Evolutionary conservation across 495 filamentous ascomycete genomes (phyloP), one percentile per base, ranked within the genome.

Genomic region (Neurospora sp.): DNA sequence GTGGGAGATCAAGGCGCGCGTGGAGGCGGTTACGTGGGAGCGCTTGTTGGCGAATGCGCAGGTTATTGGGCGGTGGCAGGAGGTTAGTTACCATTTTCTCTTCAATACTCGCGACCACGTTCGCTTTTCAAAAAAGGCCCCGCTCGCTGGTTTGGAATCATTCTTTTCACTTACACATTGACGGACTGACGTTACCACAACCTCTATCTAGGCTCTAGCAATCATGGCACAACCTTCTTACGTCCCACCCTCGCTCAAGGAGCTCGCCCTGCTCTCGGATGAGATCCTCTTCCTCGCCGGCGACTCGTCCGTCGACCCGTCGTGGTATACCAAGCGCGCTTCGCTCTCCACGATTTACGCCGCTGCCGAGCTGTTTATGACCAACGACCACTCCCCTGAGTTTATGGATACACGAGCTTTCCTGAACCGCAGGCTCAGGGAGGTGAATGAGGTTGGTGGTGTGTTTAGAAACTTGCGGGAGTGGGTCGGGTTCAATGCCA

Each of bases 271-370:
- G 45, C 89, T 99, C 3, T 87, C 91, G 8, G 94, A 96, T 81
- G 96, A 99, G 82, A 95, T 99, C 39, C 89, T 91, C 80, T 92
- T 87, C 75, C 88, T 97, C 3, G 89, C 96, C 1, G 93, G 93
- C 53, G 96, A 98, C 79, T 83, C 82, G 5, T 88, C 89, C 16
- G 91, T 97, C 74, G 94, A 98, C 78, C 86, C 89, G 1, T 87
- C 87, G 12, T 98, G 96, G 96, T 99, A 98, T 79, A 92, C 94
- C 71, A 96, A 96, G 80, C 90, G 96, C 7, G 88, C 91, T 7
- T 89, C 88, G 2, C 84, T 98, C 6, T 88, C 91, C 4, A 85
- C 89, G 12, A 89, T 97, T 75, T 99, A 98, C 79, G 92, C 93
- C 35, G 91, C 90, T 45, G 88, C 91, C 38, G 96, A 99, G 81